These are phyloP conservation scores for Spirogloea muscicola DNA, from an alignment of 139 green algal species.

Conservation along the genomic window DNA sequence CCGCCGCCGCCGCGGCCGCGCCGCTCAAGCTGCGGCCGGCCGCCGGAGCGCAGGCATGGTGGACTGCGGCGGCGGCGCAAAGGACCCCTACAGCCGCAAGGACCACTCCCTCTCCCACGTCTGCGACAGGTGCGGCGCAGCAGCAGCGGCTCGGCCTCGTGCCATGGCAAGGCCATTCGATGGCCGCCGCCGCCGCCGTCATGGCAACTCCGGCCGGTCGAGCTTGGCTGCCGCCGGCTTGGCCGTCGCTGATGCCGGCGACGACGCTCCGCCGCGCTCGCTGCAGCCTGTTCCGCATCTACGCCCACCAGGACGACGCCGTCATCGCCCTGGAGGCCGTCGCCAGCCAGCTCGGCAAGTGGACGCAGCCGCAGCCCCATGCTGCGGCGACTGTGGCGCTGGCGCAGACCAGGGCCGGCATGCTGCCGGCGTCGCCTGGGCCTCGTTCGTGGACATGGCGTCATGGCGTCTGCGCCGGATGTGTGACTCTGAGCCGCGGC, in stretches of 20 bases:
- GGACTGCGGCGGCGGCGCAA: too few species aligned
- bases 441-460: background rate
- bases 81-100: slow-evolving; percentile 10
- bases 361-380: background rate
- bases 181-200: background rate
- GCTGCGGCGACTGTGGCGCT: background rate
- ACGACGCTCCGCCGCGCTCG: background rate
- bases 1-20: too few species aligned
- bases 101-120: slow-evolving; percentile 1
- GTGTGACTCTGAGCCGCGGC: background rate
- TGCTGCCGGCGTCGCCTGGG: background rate
- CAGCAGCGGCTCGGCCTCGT: too few species aligned
- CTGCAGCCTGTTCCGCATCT: slow-evolving; percentile 14
- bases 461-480: background rate
- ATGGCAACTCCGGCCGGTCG: background rate
- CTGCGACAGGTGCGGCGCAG: background rate
- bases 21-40: too few species aligned
- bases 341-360: background rate
- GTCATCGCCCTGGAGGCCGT: slow-evolving; percentile 5
- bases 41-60: too few species aligned
- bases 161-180: too few species aligned
- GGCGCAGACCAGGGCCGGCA: background rate
- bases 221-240: background rate
- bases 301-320: background rate
- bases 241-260: background rate